Percentiles rank a stretch among this genome's conserved stretches.
phyloP scores from a whole-genome alignment of 2,329 filamentous ascomycete genomes.

The Celoporthe dispersa region DNA sequence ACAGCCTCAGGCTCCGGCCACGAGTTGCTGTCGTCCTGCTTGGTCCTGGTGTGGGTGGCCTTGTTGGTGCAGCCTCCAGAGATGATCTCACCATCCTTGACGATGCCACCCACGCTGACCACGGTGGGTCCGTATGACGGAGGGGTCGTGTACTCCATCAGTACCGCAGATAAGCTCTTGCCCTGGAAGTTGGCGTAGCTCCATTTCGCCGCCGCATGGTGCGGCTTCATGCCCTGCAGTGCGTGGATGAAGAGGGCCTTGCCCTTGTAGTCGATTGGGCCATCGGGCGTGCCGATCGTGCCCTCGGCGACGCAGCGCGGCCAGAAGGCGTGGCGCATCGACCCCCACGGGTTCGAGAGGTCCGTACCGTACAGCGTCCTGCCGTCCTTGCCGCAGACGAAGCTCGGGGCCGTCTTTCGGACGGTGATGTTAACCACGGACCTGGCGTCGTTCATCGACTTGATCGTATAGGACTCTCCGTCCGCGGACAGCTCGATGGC shows the following conservation, averaged over 20 bases:
- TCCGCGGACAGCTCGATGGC: constrained; percentile 86
- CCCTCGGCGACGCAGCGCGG: constrained; percentile 83
- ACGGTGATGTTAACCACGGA: constrained; percentile 87
- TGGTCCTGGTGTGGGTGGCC: constrained; percentile 70
- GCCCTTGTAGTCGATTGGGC: constrained; percentile 81
- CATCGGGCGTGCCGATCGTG: constrained; percentile 80
- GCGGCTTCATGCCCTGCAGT: constrained; percentile 98
- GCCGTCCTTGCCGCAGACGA: constrained; percentile 83
- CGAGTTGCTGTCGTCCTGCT: constrained; percentile 75
- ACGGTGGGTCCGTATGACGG: constrained; percentile 86
- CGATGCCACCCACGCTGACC: constrained; percentile 82
- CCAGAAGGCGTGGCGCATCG: constrained; percentile 94
- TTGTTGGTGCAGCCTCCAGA: constrained; percentile 69
- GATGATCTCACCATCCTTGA: constrained; percentile 80
- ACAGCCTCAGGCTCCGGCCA: constrained; percentile 86
- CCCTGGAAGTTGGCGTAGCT: constrained; percentile 94
- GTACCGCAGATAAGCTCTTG: constrained; percentile 79
- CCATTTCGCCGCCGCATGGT: constrained; percentile 91
- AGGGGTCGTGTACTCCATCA: constrained; percentile 97
- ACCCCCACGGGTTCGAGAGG: constrained; percentile 83
- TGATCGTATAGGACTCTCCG: constrained; percentile 82
- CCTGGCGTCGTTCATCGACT: constrained; percentile 81
- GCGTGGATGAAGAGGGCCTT: constrained; percentile 81
- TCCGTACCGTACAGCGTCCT: constrained; percentile 87
- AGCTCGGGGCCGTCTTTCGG: constrained; percentile 76